Conservation (phyloP, 768 basidiomycete species). For the Trametes elegans region DNA sequence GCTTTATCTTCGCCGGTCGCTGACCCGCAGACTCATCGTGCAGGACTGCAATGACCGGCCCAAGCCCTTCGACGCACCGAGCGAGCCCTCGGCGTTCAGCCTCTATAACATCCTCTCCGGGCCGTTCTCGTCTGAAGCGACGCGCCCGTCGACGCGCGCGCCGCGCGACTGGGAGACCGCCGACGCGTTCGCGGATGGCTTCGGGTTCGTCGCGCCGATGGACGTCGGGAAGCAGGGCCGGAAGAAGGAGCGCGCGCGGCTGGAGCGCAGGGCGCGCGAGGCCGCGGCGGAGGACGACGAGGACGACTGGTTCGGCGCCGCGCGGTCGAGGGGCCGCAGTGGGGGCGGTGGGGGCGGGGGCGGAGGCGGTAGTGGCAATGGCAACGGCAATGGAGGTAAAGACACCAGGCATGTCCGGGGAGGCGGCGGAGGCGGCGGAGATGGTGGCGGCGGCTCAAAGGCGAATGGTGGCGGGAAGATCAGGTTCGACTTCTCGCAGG, state of each 20-base stretch:
- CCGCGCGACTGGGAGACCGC: conserved; percentile 44
- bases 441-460: conserved; percentile 14
- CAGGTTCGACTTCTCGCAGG: conserved; percentile 15
- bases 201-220: conserved; percentile 46
- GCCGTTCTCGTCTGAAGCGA: conserved; percentile 56
- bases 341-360: conserved; percentile 7
- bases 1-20: no score
- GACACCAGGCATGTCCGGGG: background rate
- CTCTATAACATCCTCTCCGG: conserved; percentile 56
- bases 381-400: conserved; percentile 10
- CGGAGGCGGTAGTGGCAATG: conserved; percentile 24
- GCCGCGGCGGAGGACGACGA: conserved; percentile 46
- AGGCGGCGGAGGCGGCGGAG: conserved; percentile 10
- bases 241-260: conserved; percentile 54
- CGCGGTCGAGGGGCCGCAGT: conserved; percentile 35
- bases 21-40: background rate
- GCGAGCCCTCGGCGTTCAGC: conserved; percentile 69
- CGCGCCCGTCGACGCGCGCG: conserved; percentile 32
- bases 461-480: conserved; percentile 22
- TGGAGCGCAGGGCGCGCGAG: conserved; percentile 50
- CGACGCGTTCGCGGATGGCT: conserved; percentile 41
- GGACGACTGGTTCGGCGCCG: conserved; percentile 65
- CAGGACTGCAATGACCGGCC: conserved; percentile 60
- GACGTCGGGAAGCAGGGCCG: conserved; percentile 68
- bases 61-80: conserved; percentile 40